Conservation (phyloP, 2,329 filamentous ascomycete genomes). For the Cryphonectria carpinicola region DNA sequence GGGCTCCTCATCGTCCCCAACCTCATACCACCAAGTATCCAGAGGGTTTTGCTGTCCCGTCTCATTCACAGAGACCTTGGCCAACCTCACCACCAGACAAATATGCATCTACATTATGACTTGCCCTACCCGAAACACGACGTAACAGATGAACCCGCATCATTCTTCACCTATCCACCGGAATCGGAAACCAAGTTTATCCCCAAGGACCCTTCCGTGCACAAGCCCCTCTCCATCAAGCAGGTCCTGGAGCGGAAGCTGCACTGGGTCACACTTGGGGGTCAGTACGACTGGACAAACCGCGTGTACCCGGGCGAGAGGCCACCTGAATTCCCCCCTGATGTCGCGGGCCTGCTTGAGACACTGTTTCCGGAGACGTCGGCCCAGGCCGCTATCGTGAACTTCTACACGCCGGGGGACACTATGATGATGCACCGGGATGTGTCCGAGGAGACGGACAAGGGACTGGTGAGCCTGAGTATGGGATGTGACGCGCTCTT, state of each 20-base stretch:
- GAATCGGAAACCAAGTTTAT: constrained; percentile 57
- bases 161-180: constrained; percentile 59
- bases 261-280: constrained; percentile 92
- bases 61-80: constrained; percentile 71
- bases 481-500: constrained; percentile 91
- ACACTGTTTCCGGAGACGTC: constrained; percentile 75
- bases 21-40: constrained; percentile 70
- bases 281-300: constrained; percentile 94
- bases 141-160: constrained; percentile 35
- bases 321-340: constrained; percentile 74
- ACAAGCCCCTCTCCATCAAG: constrained; percentile 71
- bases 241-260: constrained; percentile 79
- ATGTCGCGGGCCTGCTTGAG: constrained; percentile 71
- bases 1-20: constrained; percentile 79
- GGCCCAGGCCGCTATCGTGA: constrained; percentile 90
- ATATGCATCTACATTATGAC: constrained; percentile 57
- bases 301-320: constrained; percentile 74
- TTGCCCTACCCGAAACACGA: constrained; percentile 36
- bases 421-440: constrained; percentile 93
- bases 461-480: constrained; percentile 81
- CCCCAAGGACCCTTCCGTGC: constrained; percentile 74
- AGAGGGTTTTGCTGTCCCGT: constrained; percentile 70
- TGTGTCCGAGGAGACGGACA: constrained; percentile 82
- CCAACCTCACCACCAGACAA: constrained; percentile 77
- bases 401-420: constrained; percentile 88